phyloP scores from a whole-genome alignment of 2,329 filamentous ascomycete species.

The Cryphonectria carpinicola region DNA sequence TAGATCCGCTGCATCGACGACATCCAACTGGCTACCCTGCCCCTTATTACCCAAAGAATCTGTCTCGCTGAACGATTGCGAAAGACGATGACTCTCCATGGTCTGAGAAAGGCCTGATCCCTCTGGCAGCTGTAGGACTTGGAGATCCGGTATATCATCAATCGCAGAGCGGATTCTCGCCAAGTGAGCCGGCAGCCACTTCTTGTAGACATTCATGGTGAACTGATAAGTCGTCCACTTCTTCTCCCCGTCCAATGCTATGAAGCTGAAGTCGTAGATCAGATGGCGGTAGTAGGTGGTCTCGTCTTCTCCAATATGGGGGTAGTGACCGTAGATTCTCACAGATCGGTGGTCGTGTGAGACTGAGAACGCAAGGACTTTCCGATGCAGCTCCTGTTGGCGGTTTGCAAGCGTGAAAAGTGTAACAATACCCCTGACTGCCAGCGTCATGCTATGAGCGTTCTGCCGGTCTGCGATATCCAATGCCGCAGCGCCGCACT shows the following conservation, averaged over 20 bases:
- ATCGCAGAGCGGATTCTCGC: slow-evolving; percentile 43
- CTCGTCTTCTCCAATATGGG: slow-evolving; percentile 39
- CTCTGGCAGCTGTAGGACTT: too few species aligned
- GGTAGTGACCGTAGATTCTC: slow-evolving; percentile 47
- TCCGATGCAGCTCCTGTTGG: slow-evolving; percentile 42
- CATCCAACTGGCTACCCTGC: too few species aligned
- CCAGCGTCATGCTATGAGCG: slow-evolving; percentile 47
- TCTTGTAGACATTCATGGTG: slow-evolving; percentile 24
- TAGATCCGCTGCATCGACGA: too few species aligned
- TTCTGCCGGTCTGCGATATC: slow-evolving; percentile 46
- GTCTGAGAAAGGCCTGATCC: too few species aligned
- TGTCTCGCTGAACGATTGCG: too few species aligned
- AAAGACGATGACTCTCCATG: too few species aligned
- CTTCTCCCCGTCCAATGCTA: slow-evolving; percentile 37
- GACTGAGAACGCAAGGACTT: slow-evolving; percentile 36
- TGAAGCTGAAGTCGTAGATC: slow-evolving; percentile 42
- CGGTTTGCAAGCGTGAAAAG: slow-evolving; percentile 44
- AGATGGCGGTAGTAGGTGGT: slow-evolving; percentile 43
- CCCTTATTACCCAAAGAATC: too few species aligned
- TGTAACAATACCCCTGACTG: slow-evolving; percentile 43
- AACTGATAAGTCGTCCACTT: slow-evolving; percentile 44
- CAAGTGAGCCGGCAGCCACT: slow-evolving; percentile 42
- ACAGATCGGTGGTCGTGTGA: slow-evolving; percentile 41
- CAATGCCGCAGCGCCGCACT: slow-evolving; percentile 44
- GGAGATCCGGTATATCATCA: slow-evolving; percentile 27